Evolutionary conservation across 2,329 filamentous ascomycete genomes (phyloP).

Genomic region (Colletotrichum sp.): DNA sequence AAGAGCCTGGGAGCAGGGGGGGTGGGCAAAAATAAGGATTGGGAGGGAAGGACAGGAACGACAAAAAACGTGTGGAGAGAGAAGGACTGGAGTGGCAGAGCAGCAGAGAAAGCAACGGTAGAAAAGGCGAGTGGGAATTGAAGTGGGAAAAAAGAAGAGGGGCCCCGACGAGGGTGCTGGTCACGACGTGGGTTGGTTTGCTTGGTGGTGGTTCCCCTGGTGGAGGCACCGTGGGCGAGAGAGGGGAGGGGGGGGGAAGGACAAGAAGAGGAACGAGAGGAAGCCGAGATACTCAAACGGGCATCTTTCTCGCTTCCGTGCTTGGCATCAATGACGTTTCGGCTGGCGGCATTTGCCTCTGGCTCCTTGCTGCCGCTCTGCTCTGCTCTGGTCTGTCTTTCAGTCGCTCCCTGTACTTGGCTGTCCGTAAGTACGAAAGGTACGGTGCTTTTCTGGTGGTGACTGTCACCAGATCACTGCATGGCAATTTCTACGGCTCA

Average conservation of each 20-base stretch:
- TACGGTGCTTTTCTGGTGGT: background rate
- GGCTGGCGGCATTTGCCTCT: conserved; percentile 13
- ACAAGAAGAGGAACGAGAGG: conserved; percentile 18
- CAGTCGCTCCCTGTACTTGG: background rate
- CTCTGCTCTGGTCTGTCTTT: background rate
- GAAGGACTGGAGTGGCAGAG: background rate
- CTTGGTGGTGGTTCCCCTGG: background rate
- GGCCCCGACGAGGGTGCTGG: background rate
- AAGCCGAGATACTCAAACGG: conserved; percentile 19
- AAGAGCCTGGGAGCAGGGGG: conserved; percentile 3
- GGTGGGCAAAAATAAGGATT: background rate
- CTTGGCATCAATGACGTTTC: conserved; percentile 23
- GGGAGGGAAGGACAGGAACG: background rate
- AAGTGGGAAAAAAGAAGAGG: background rate
- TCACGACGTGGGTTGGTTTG: background rate
- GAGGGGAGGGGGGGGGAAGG: background rate
- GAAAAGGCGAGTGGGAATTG: background rate
- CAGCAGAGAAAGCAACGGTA: background rate
- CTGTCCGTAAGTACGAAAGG: background rate
- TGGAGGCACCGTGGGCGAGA: background rate
- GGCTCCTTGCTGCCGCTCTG: background rate
- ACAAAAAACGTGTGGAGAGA: background rate
- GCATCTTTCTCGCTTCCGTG: conserved; percentile 21
- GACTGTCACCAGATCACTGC: background rate
- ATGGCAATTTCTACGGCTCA: background rate